Base-by-base conservation (phyloP, 129 eudicot genomes). In the Chrysanthemum makinoi region DNA sequence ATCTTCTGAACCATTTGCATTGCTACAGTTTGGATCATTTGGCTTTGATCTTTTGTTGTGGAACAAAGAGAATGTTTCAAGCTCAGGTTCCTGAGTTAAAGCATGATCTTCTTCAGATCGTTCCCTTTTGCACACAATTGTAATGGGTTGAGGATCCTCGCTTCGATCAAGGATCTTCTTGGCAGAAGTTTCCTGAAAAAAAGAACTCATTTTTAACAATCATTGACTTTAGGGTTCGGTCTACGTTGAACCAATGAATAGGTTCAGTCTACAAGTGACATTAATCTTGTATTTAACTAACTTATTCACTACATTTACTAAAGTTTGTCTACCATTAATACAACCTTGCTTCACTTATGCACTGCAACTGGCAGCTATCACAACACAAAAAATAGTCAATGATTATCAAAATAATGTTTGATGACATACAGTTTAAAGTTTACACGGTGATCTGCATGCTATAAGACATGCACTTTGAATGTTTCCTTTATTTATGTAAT, bases 1-100 rank as follows among this genome's bases (percentile, higher is more conserved):
- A 43, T 82, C 93, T 62, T 88, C 97, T 5, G 93, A 84, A 22
- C 93, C 96, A 53, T 91, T 88, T 73, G 89, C 84, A 55, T 76
- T 76, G 79, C 90, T 79, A 0, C 86, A 81, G 84, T 81, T 87
- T 12, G 89, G 97, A 58, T 84, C 87, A 19, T 76, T 80, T 2
- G 69, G 83, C 79, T 80, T 88, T 20, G 86, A 73, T 76, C 89
- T 73, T 72, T 91, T 91, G 72, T 65, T 75, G 54, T 87, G 87
- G 35, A 83, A 73, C 63, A 88, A 72, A 53, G 90, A 84, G 30
- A 88, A 66, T 11, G 85, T 76, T 79, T 86, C 94, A 2, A 81
- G 88, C 62, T 79, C 81, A 0, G 79, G 79, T 70, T 73, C 83
- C 3, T 54, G 9, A 11, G 77, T 75, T 15, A 70, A 26, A 17